These are phyloP conservation scores for Aspergillus fischeri DNA, from an alignment of 2,329 filamentous ascomycete species.

Conservation along the genomic window DNA sequence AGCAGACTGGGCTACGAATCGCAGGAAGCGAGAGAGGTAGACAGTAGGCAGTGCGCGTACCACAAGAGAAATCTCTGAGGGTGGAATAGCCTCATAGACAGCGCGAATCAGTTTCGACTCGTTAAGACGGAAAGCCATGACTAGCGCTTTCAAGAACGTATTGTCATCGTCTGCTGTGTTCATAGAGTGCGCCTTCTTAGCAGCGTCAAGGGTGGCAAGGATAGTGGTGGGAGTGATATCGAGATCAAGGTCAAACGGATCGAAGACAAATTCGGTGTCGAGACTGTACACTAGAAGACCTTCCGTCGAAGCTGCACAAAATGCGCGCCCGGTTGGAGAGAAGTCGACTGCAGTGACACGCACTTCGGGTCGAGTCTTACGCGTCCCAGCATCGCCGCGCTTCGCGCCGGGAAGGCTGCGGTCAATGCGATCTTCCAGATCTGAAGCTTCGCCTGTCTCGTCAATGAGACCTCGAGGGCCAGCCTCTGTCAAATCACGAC, in stretches of 20 bases:
- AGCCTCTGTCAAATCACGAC: slow-evolving; percentile 83
- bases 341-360: slow-evolving; percentile 82
- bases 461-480: slow-evolving; percentile 83
- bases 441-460: slow-evolving; percentile 80
- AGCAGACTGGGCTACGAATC: slow-evolving; percentile 81
- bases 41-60: slow-evolving; percentile 76
- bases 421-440: slow-evolving; percentile 80
- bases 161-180: slow-evolving; percentile 65
- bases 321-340: slow-evolving; percentile 80
- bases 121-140: slow-evolving; percentile 97
- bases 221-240: slow-evolving; percentile 87
- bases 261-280: slow-evolving; percentile 78
- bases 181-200: slow-evolving; percentile 29
- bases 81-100: slow-evolving; percentile 80
- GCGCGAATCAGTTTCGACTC: slow-evolving; percentile 74
- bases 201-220: slow-evolving; percentile 61
- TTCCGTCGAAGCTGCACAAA: slow-evolving; percentile 93
- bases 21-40: slow-evolving; percentile 79
- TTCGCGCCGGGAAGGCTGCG: slow-evolving; percentile 77
- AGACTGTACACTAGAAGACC: slow-evolving; percentile 90
- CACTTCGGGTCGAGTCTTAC: slow-evolving; percentile 75
- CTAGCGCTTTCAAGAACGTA: slow-evolving; percentile 77
- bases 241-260: slow-evolving; percentile 93
- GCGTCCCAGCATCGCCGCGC: slow-evolving; percentile 76
- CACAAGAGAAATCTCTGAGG: slow-evolving; percentile 69